A percentile compares a stretch with the other conserved stretches of the same genome.
phyloP scores from a whole-genome alignment of 257 asterid genomes.

The Solanum appendiculatum region DNA sequence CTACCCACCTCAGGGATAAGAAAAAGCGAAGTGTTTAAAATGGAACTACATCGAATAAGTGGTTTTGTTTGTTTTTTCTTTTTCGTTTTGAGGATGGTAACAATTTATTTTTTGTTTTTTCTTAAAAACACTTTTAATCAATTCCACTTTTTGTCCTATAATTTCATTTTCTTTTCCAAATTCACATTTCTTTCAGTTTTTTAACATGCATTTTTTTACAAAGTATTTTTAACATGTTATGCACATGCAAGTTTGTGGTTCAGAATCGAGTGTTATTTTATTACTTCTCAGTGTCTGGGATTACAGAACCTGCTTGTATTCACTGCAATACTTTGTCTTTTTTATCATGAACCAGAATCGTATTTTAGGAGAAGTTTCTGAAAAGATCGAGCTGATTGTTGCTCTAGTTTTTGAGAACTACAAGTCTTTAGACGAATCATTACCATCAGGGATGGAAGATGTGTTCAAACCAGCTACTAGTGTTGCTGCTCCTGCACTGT shows the following conservation, averaged over 20 bases:
- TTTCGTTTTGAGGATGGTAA: neutral
- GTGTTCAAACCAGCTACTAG: slow-evolving; percentile 67
- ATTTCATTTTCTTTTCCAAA: neutral
- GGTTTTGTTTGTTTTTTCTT: neutral
- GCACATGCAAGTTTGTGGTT: neutral
- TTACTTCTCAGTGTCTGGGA: neutral
- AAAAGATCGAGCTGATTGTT: slow-evolving; percentile 63
- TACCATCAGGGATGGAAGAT: slow-evolving; percentile 56
- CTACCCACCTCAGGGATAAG: neutral
- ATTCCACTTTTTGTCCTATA: neutral
- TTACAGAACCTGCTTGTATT: neutral
- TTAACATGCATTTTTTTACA: neutral
- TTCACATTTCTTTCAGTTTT: neutral
- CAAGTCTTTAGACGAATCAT: slow-evolving; percentile 78
- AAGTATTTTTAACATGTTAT: neutral
- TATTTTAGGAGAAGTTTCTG: slow-evolving; percentile 78
- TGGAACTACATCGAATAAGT: neutral
- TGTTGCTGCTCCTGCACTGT: slow-evolving; percentile 71
- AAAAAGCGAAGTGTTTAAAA: neutral
- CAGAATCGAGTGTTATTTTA: neutral
- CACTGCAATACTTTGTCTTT: neutral
- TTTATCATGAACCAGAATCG: slow-evolving; percentile 53
- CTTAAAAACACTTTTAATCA: neutral
- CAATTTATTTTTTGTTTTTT: neutral
- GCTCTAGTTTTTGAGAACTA: slow-evolving; percentile 73